Base-by-base conservation (phyloP, 106 monocot genomes). In the Dendrobium catenatum region DNA sequence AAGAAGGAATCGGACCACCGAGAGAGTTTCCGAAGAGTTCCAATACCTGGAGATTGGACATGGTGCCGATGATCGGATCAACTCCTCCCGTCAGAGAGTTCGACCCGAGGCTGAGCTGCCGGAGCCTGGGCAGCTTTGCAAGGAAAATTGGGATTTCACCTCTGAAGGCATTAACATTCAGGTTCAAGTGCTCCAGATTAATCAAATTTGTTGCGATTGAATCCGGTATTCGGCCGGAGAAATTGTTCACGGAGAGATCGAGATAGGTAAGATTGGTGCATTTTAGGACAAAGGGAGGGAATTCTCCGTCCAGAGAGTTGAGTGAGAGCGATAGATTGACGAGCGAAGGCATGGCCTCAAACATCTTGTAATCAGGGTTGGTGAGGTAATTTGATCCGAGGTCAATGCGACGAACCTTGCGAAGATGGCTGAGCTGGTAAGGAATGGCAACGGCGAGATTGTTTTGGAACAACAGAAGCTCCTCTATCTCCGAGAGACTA, bases 1-100 rank as follows among this genome's bases (percentile, higher is more conserved):
- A 79, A 0, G 82, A 19, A 1, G 96, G 96, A 26, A 96, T 87
- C 3, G 89, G 82, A 8, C 92, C 92, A 6, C 87, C 85, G 83
- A 96, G 79, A 5, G 86, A 77, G 29, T 96, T 96, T 80, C 94
- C 86, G 77, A 92, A 89, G 26, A 96, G 79, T 79, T 96, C 94
- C 47, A 96, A 79, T 75, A 86, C 87, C 40, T 82, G 55, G 0
- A 96, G 84, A 33, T 68, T 74, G 44, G 19, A 41, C 78, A 94
- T 92, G 58, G 88, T 81, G n/a, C 92, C 96, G 15, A 96, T 41
- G 43, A 9, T 93, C 91, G 6, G 78, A 77, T 94, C 92, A 0
- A 86, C 18, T 4, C 87, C 92, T 20, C 92, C 92, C 44, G 77
- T 79, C 84, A 90, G 68, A 18, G 47, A 33, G 77, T 93, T 90